Evolutionary conservation across 257 asterid species (phyloP).

Genomic region (Rhazya stricta): DNA sequence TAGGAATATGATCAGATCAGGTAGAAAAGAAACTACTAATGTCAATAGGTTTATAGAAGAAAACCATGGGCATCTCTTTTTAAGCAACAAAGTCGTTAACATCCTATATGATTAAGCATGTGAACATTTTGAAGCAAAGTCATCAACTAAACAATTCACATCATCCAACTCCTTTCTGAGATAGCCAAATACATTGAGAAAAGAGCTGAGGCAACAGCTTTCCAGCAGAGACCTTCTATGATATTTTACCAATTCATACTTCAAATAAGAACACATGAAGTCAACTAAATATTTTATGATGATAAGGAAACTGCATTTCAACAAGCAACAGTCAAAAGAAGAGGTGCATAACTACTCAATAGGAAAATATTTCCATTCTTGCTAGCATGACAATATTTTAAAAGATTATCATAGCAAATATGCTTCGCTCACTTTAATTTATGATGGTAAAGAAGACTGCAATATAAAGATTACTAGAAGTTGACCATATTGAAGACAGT

Average conservation of each 20-base stretch:
- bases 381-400: background rate
- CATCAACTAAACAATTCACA: background rate
- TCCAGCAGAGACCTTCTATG: background rate
- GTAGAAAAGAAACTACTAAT: background rate
- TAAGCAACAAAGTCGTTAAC: background rate
- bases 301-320: background rate
- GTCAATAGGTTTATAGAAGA: background rate
- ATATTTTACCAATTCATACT: background rate
- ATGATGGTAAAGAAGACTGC: background rate
- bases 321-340: background rate
- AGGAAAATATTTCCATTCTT: background rate
- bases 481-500: background rate
- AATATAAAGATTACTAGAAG: background rate
- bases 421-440: background rate
- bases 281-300: background rate
- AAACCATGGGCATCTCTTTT: background rate
- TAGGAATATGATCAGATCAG: background rate
- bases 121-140: constrained; percentile 1
- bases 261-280: background rate
- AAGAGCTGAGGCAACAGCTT: background rate
- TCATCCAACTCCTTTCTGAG: background rate
- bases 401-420: background rate
- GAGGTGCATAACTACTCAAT: background rate
- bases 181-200: background rate
- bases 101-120: background rate